Base-by-base conservation (phyloP, 352 stramenopile species). In the Phytophthora idaei region DNA sequence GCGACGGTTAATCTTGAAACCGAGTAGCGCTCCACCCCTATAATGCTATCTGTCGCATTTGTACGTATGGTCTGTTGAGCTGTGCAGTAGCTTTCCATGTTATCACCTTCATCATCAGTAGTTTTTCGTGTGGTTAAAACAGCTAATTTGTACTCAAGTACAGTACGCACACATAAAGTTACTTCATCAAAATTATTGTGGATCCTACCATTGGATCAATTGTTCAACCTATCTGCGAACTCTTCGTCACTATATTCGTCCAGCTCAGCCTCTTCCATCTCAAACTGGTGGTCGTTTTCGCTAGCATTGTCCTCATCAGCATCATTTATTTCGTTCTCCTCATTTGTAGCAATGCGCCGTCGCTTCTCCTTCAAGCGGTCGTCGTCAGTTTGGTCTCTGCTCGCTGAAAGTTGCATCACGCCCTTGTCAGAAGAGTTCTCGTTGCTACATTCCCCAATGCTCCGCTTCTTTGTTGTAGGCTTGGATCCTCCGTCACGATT, bases 61-160 rank as follows among this genome's bases (percentile, higher is more conserved):
- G 69, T 86, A 42, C 75, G 78, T 84, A 73, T 71, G 75, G 77
- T 65, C 71, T 45, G n/a, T 47, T 54, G 39, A 36, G 10, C 2
- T n/a, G 10, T 34, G 4, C 29, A 34, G 29, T 4, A 34, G 29
- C 7, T 34, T 34, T 37, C 32, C 21, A 21, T 21, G 21, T 21
- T 1, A 21, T 21, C 21, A 21, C 21, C 21, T 21, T 21, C 21
- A 21, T 21, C 21, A 21, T 21, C 21, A 21, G 21, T 21, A 21
- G 21, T 21, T 21, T 21, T 21, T 21, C 21, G 21, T 21, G 21
- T 29, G 3, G 15, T 46, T 27, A n/a, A 11, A n/a, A 46, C 41
- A 21, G 1, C n/a, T n/a, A 46, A 46, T 25, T 46, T 46, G 36
- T 41, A 41, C 36, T 41, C 36, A 41, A 21, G 21, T 21, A 21